Evolutionary conservation across 2,329 filamentous ascomycete species (phyloP).

Genomic region (Tolypocladium ophioglossoides): DNA sequence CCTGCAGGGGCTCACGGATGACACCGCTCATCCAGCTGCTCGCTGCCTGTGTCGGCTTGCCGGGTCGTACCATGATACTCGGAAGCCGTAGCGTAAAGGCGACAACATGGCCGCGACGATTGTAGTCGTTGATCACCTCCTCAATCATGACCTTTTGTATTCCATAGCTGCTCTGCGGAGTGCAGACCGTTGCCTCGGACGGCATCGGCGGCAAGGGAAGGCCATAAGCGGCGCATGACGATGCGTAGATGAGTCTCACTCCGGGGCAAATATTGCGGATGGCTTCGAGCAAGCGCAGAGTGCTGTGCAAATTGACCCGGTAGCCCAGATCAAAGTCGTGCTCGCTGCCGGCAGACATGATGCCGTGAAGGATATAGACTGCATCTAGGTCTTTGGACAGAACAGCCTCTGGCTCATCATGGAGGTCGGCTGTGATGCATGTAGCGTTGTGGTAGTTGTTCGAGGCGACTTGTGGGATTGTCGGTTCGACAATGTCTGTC

Average conservation of each 20-base stretch:
- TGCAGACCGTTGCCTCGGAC: conserved; percentile 31
- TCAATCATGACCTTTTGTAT: conserved; percentile 53
- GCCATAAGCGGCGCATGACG: conserved; percentile 48
- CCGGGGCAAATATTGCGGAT: conserved; percentile 33
- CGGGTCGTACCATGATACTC: conserved; percentile 49
- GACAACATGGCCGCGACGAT: conserved; percentile 42
- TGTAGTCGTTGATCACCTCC: conserved; percentile 20
- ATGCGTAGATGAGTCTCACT: conserved; percentile 44
- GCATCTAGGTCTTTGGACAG: conserved; percentile 25
- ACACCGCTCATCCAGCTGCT: conserved; percentile 52
- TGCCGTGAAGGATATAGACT: conserved; percentile 48
- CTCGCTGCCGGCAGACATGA: conserved; percentile 53
- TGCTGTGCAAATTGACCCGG: conserved; percentile 46
- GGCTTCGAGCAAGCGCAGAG: conserved; percentile 38
- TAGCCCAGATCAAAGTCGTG: conserved; percentile 43
- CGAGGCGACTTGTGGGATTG: conserved; percentile 29
- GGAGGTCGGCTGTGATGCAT: conserved; percentile 14
- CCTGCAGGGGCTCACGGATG: conserved; percentile 43
- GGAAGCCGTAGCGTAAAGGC: conserved; percentile 47
- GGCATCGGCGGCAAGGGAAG: conserved; percentile 35
- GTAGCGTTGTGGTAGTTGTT: conserved; percentile 15
- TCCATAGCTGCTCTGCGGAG: conserved; percentile 48
- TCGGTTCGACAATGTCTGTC: conserved; percentile 44
- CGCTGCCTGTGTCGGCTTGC: conserved; percentile 48
- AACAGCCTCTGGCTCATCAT: conserved; percentile 6